These are phyloP conservation scores for Cercospora berteroae DNA, from an alignment of 2,329 filamentous ascomycete species.

Conservation along the genomic window DNA sequence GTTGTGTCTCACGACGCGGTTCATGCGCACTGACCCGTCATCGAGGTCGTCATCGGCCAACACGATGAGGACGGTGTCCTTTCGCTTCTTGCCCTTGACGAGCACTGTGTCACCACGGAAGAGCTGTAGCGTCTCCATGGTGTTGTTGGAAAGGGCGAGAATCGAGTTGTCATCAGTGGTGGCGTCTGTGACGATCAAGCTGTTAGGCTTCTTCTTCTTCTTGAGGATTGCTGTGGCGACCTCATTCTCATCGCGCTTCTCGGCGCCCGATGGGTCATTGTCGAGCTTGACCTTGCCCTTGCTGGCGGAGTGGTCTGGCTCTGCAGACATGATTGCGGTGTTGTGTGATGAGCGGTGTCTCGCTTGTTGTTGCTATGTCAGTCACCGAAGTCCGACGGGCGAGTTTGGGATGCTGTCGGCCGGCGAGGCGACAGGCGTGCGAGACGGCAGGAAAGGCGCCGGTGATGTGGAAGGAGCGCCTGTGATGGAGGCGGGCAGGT, in stretches of 20 bases:
- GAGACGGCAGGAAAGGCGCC: conserved; percentile 3
- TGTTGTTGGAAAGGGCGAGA: conserved; percentile 96
- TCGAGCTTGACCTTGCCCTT: conserved; percentile 51
- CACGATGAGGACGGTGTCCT: conserved; percentile 97
- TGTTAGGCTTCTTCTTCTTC: conserved; percentile 99
- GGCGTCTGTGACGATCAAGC: conserved; percentile 97
- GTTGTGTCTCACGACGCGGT: conserved; percentile 98
- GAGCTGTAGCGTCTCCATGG: conserved; percentile 96
- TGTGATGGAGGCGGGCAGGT: neutral
- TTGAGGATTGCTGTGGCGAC: conserved; percentile 95
- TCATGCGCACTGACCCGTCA: conserved; percentile 94
- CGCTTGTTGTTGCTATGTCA: conserved; percentile 19
- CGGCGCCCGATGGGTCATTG: conserved; percentile 35
- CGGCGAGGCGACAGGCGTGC: neutral
- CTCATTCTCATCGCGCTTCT: conserved; percentile 70
- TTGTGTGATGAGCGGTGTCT: conserved; percentile 4
- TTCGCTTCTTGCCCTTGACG: conserved; percentile 99
- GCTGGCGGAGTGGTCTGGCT: conserved; percentile 45
- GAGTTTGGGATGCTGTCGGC: neutral
- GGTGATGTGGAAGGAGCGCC: conserved; percentile 1
- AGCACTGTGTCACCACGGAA: conserved; percentile 98
- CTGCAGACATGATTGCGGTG: conserved; percentile 47
- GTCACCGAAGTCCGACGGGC: conserved; percentile 11
- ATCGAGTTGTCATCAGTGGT: conserved; percentile 99
- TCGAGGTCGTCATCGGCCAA: conserved; percentile 96